phyloP scores from a whole-genome alignment of 2,329 filamentous ascomycete species.

The Fusarium scirpi region DNA sequence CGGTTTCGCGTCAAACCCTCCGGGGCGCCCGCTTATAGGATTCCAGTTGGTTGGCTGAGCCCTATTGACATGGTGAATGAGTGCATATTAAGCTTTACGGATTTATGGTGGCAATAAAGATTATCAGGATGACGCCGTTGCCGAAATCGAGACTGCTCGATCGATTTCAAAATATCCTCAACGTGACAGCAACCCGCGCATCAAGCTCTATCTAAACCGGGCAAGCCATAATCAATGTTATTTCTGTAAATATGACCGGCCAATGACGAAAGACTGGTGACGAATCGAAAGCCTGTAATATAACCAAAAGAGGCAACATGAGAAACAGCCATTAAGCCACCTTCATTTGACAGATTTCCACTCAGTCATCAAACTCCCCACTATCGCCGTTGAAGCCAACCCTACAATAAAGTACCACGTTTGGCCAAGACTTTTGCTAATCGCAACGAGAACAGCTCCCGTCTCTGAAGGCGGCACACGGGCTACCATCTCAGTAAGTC shows the following conservation, averaged over 20 bases:
- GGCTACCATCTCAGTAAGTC: background rate
- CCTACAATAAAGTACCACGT: conserved; percentile 29
- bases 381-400: conserved; percentile 13
- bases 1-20: background rate
- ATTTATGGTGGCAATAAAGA: background rate
- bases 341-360: conserved; percentile 20
- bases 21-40: background rate
- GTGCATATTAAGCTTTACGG: background rate
- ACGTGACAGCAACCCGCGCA: background rate
- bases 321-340: background rate
- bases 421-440: conserved; percentile 14
- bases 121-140: background rate
- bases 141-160: background rate
- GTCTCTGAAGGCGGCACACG: background rate
- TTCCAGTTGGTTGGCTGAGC: background rate
- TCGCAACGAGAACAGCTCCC: background rate
- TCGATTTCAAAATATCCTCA: background rate
- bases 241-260: background rate
- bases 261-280: background rate
- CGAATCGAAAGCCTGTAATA: background rate
- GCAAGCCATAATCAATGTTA: background rate
- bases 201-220: background rate
- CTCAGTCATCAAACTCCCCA: conserved; percentile 22
- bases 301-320: background rate
- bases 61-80: background rate